Percentiles rank a stretch among this genome's conserved stretches.
Evolutionary conservation across 176 grass and related monocot genomes (phyloP).

Genomic region (Ananas comosus): DNA sequence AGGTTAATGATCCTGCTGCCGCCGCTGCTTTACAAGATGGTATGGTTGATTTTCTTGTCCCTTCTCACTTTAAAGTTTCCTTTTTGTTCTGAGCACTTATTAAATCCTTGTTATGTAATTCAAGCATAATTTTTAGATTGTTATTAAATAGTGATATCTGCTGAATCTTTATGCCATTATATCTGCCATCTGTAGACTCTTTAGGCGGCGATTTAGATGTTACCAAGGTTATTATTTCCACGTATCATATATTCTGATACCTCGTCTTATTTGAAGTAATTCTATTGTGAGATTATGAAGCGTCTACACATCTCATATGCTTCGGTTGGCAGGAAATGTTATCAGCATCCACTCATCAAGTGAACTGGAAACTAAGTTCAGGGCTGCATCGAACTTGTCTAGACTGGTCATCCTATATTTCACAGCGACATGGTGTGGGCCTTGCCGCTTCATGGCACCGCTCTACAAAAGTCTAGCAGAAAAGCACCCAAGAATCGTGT

Average conservation of each 20-base stretch:
- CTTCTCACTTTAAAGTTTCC: conserved; percentile 8
- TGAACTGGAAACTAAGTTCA: conserved; percentile 37
- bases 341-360: conserved; percentile 37
- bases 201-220: no score
- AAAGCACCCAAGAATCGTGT: conserved; percentile 39
- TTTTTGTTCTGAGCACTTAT: background rate
- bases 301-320: background rate
- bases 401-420: conserved; percentile 56
- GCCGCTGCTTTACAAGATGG: conserved; percentile 43
- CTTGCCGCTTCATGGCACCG: conserved; percentile 54
- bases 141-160: background rate
- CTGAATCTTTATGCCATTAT: background rate
- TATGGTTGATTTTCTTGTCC: conserved; percentile 17
- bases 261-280: no score
- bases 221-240: background rate
- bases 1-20: conserved; percentile 16
- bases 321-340: conserved; percentile 23
- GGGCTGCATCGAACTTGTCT: conserved; percentile 27
- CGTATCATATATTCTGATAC: no score
- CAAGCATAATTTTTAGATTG: background rate
- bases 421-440: conserved; percentile 63
- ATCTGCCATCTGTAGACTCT: background rate
- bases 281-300: no score
- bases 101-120: background rate
- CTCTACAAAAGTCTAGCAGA: conserved; percentile 52